phyloP scores from a whole-genome alignment of 1,284 basidiomycete species.

The Puccinia brachypodii region DNA sequence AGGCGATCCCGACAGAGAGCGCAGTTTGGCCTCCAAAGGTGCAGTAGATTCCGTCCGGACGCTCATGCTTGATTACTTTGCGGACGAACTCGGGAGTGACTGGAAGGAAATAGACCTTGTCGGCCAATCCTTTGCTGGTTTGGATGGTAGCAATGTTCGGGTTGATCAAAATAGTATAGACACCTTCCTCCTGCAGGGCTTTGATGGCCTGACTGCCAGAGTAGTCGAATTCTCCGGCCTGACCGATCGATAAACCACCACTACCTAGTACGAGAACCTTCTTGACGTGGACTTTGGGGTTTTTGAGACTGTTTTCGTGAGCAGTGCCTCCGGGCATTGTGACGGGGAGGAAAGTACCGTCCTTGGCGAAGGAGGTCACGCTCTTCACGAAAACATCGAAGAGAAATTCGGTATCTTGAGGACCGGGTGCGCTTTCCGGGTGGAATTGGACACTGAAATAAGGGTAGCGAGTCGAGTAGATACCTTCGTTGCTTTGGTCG shows the following conservation, averaged over 20 bases:
- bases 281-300: constrained; percentile 74
- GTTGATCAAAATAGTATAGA: constrained; percentile 97
- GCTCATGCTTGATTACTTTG: constrained; percentile 97
- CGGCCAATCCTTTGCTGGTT: constrained; percentile 92
- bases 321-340: constrained; percentile 82
- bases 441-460: constrained; percentile 99
- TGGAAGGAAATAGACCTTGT: constrained; percentile 99
- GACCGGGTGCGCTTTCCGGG: constrained; percentile 97
- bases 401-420: constrained; percentile 96
- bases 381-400: constrained; percentile 97
- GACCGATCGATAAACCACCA: constrained; percentile 96
- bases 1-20: constrained; percentile 91
- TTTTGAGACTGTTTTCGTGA: constrained; percentile 74
- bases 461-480: constrained; percentile 74
- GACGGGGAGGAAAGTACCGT: constrained; percentile 64
- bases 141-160: constrained; percentile 99
- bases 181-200: constrained; percentile 96
- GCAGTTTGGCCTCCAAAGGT: constrained; percentile 99
- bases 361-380: constrained; percentile 69
- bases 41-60: constrained; percentile 97
- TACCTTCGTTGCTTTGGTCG: constrained; percentile 95
- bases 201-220: constrained; percentile 99
- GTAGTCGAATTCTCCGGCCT: constrained; percentile 99
- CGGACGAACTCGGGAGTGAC: constrained; percentile 97
- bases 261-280: constrained; percentile 97